Conservation (phyloP, 306 rosid species). For the Rosa chinensis region DNA sequence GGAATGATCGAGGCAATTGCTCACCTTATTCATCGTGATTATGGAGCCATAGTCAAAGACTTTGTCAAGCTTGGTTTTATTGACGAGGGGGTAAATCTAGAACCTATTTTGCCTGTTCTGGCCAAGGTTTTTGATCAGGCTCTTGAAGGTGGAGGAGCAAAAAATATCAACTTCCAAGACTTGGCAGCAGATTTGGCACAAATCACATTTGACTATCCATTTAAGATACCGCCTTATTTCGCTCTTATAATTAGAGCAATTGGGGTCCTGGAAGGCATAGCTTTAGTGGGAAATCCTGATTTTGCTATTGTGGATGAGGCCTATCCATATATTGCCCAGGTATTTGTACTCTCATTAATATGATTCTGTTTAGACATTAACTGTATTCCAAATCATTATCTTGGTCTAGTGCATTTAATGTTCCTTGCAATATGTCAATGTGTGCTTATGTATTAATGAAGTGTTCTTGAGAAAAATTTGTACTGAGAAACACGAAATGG, state of each 20-base stretch:
- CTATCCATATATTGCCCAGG: conserved; percentile 98
- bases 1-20: conserved; percentile 99
- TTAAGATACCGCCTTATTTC: conserved; percentile 96
- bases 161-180: conserved; percentile 95
- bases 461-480: background rate
- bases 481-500: background rate
- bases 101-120: conserved; percentile 93
- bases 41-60: conserved; percentile 90
- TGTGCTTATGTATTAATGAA: background rate
- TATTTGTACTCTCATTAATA: conserved; percentile 21
- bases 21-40: conserved; percentile 96
- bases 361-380: conserved; percentile 4
- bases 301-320: conserved; percentile 99
- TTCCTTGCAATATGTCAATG: background rate
- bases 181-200: conserved; percentile 98
- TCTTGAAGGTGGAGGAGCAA: conserved; percentile 99
- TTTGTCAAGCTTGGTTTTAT: conserved; percentile 90
- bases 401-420: background rate
- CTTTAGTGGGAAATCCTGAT: conserved; percentile 94
- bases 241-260: conserved; percentile 99
- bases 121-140: conserved; percentile 99
- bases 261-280: conserved; percentile 95
- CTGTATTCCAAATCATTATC: background rate
- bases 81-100: conserved; percentile 91
- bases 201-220: conserved; percentile 97